A percentile compares a stretch with the other conserved stretches of the same genome.
Conservation (phyloP, 345 rosid genomes). For the Salix exigua region DNA sequence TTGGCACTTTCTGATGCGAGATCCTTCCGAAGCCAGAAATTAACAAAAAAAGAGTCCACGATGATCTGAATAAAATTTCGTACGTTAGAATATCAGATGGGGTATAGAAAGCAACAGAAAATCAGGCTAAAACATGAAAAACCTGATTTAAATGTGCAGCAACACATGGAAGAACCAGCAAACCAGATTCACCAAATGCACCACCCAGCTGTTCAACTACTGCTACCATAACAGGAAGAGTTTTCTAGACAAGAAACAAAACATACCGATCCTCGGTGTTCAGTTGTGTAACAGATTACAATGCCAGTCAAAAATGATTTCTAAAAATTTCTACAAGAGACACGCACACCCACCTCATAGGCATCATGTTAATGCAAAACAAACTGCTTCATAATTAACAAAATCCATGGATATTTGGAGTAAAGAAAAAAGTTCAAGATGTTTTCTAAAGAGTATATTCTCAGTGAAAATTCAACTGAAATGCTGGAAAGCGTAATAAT, state of each 20-base stretch:
- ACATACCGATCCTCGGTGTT: background rate
- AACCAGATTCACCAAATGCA: constrained; percentile 81
- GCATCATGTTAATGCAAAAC: background rate
- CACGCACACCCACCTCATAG: background rate
- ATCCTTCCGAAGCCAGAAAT: constrained; percentile 46
- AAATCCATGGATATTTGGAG: background rate
- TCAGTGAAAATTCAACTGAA: background rate
- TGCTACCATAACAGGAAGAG: constrained; percentile 79
- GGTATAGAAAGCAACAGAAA: background rate
- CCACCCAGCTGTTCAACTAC: constrained; percentile 86
- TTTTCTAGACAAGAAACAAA: constrained; percentile 49
- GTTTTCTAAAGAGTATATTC: background rate
- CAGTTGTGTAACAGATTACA: background rate
- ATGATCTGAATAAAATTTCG: constrained; percentile 37
- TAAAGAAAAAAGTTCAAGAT: background rate
- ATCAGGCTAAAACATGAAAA: background rate
- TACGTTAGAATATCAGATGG: constrained; percentile 1
- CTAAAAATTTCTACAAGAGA: background rate
- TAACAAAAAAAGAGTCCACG: constrained; percentile 58
- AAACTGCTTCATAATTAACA: background rate
- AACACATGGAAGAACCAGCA: constrained; percentile 89
- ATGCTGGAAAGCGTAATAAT: background rate
- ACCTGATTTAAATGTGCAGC: constrained; percentile 90
- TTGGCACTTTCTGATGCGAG: constrained; percentile 30
- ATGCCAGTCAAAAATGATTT: background rate